phyloP scores from a whole-genome alignment of 139 green algal species.

The Trebouxia sp. region DNA sequence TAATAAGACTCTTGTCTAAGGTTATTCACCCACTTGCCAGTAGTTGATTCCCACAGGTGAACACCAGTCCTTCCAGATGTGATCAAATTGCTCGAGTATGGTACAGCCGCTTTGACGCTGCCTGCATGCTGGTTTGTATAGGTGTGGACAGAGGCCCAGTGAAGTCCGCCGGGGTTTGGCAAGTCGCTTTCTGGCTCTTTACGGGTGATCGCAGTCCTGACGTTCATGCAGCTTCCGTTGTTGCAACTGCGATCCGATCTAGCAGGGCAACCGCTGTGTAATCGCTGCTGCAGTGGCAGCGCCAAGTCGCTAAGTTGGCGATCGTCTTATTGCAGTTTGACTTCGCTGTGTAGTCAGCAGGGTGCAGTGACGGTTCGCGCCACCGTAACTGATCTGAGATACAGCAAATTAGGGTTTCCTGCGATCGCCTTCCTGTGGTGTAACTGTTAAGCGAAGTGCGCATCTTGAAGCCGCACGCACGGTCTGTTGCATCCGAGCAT shows the following conservation, averaged over 20 bases:
- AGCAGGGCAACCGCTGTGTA: too few relatives aligned
- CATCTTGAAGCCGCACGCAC: background rate
- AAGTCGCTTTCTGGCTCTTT: conserved; percentile 23
- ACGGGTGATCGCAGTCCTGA: conserved; percentile 2
- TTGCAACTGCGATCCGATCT: too few relatives aligned
- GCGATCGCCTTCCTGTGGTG: too few relatives aligned
- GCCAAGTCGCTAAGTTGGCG: too few relatives aligned
- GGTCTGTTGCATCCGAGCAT: too few relatives aligned
- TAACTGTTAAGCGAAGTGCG: background rate
- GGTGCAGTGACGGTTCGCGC: too few relatives aligned
- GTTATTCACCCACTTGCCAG: conserved; percentile 22
- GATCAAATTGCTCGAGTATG: background rate
- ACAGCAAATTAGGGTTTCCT: too few relatives aligned
- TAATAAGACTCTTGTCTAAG: too few relatives aligned
- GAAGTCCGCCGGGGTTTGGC: background rate
- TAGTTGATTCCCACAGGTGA: background rate
- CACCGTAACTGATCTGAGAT: too few relatives aligned
- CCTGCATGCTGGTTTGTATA: background rate
- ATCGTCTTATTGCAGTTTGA: too few relatives aligned
- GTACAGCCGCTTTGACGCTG: conserved; percentile 22
- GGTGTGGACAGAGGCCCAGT: background rate
- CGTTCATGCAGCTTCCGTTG: conserved; percentile 5
- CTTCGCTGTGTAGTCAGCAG: too few relatives aligned
- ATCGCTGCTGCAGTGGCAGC: too few relatives aligned
- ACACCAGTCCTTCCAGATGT: conserved; percentile 14